phyloP scores from a whole-genome alignment of 169 alveolate genomes.

The Eimeria sp. region DNA sequence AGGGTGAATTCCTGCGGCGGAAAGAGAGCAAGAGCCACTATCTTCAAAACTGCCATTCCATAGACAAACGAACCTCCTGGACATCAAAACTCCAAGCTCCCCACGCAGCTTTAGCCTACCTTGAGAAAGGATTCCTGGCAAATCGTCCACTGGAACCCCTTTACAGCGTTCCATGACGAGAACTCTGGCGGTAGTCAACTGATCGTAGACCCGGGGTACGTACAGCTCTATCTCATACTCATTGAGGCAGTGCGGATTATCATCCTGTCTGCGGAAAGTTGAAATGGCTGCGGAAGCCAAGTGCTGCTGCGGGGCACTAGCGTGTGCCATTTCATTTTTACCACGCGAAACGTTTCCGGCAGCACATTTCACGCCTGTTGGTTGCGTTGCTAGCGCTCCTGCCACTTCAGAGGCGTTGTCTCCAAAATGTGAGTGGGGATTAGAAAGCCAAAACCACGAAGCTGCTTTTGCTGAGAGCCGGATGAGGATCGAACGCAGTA shows the following conservation, averaged over 20 bases:
- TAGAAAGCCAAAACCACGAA: not conserved
- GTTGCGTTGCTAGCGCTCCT: not conserved
- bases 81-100: not conserved
- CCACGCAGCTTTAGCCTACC: constrained; percentile 19
- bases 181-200: constrained; percentile 75
- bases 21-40: not conserved
- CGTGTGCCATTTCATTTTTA: not conserved
- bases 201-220: constrained; percentile 71
- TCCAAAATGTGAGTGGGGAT: constrained; percentile 2
- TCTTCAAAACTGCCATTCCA: not conserved
- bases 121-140: constrained; percentile 36
- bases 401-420: not conserved
- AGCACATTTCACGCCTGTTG: not conserved
- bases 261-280: not conserved
- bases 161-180: constrained; percentile 81
- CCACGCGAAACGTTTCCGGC: not conserved
- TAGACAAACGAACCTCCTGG: not conserved
- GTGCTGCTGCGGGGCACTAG: not conserved
- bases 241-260: not conserved
- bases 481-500: constrained; percentile 27
- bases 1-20: constrained; percentile 77
- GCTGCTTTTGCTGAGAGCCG: constrained; percentile 30
- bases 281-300: not conserved
- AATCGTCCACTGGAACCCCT: constrained; percentile 78
- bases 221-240: constrained; percentile 68